Conservation (phyloP, 2,329 filamentous ascomycete genomes). For the Fusarium sp. region DNA sequence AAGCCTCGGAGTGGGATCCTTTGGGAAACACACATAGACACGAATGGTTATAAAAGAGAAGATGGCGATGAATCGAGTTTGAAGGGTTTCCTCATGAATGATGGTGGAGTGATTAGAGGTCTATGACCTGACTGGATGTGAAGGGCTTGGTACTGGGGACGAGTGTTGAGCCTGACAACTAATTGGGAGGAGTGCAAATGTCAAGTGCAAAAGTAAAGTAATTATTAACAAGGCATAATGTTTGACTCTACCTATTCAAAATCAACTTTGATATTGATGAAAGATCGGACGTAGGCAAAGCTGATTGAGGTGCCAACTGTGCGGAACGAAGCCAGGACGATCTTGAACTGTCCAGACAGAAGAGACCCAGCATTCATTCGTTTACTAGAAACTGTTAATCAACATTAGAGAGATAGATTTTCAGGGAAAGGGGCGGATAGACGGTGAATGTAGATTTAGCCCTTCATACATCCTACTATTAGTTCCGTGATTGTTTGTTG, state of each 20-base stretch:
- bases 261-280: not conserved
- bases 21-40: slow-evolving; percentile 39
- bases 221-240: not conserved
- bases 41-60: slow-evolving; percentile 28
- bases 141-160: not conserved
- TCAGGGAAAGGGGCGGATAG: not conserved
- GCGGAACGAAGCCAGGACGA: not conserved
- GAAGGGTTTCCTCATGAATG: slow-evolving; percentile 2
- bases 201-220: not conserved
- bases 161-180: not conserved
- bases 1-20: slow-evolving; percentile 25
- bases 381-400: not conserved
- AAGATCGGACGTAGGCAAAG: not conserved
- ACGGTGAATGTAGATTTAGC: not conserved
- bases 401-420: no score
- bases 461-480: not conserved
- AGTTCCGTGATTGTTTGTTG: slow-evolving; percentile 4
- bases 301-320: not conserved
- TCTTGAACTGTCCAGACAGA: not conserved
- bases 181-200: not conserved
- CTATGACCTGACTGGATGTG: not conserved
- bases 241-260: not conserved
- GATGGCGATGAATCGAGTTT: slow-evolving; percentile 22
- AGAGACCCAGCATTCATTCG: not conserved
- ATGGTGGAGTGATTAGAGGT: not conserved